These are phyloP conservation scores for Plasmodium berghei DNA, from an alignment of 169 alveolate genomes.

Conservation along the genomic window DNA sequence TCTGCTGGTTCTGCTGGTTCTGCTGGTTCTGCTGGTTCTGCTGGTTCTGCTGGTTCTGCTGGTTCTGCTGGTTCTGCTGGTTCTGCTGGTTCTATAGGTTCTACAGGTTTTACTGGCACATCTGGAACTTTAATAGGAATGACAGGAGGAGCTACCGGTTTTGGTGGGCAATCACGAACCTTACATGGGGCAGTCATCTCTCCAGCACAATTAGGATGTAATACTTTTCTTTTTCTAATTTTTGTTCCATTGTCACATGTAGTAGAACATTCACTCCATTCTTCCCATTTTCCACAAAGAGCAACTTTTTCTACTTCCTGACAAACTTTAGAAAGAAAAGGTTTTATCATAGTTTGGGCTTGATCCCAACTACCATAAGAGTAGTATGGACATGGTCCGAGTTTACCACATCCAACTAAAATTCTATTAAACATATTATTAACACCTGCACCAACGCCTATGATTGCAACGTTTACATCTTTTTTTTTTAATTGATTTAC, in stretches of 20 bases:
- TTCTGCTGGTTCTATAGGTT: slow-evolving; percentile 5
- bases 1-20: background rate
- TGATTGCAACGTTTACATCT: slow-evolving; percentile 24
- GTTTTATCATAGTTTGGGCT: slow-evolving; percentile 16
- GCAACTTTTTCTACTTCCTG: slow-evolving; percentile 46
- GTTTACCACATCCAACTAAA: slow-evolving; percentile 32
- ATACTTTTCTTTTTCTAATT: slow-evolving; percentile 15
- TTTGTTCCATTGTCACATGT: slow-evolving; percentile 62
- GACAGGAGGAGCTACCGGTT: background rate
- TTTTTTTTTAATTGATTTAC: background rate
- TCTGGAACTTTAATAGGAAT: background rate
- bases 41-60: background rate
- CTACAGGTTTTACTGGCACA: background rate
- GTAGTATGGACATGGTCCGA: slow-evolving; percentile 22
- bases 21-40: background rate
- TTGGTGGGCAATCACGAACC: slow-evolving; percentile 10
- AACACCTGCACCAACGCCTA: slow-evolving; percentile 48
- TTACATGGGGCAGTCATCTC: slow-evolving; percentile 20
- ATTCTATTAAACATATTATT: slow-evolving; percentile 11
- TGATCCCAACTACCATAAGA: slow-evolving; percentile 35
- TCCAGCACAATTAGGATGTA: slow-evolving; percentile 32
- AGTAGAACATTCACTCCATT: slow-evolving; percentile 43
- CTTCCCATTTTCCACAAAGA: slow-evolving; percentile 55
- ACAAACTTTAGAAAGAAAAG: slow-evolving; percentile 45
- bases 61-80: slow-evolving; percentile 16